Base-by-base conservation (phyloP, 352 stramenopile species). In the Pythium aquatile region DNA sequence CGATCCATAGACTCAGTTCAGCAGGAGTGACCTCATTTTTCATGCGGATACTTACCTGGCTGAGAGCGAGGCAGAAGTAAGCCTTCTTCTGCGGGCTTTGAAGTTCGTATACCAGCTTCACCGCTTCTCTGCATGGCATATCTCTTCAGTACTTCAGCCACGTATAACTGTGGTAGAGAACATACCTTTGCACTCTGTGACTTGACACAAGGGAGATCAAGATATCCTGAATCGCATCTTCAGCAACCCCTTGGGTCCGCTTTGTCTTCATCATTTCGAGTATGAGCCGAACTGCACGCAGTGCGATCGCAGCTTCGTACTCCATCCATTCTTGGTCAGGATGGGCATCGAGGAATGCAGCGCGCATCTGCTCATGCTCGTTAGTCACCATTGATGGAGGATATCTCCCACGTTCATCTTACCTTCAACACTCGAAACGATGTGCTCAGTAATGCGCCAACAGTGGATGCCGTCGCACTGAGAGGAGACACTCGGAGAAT, bases 71-170 rank as follows among this genome's bases (percentile, higher is more conserved):
- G 20, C 55, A 61, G 14, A 40, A 59, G 44, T 69, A 73, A 24
- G 57, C 61, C 7, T 57, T 56, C 42, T 73, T 53, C 54, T 73
- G 61, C 3, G 66, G 66, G 9, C 35, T 49, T 3, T 16, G 17
- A 1, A 73, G 39, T 4, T 32, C 5, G n/a, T 68, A 73, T 20
- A 73, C 20, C 8, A 72, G 55, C 51, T 42, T 58, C 7, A 72
- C 35, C 4, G 39, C 63, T 35, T 66, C 65, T 26, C 65, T 71
- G 11, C 2, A 20, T 3, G 29, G 29, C 14, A 2, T 3, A 24
- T 8, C 11, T 48, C 26, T 26, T 46, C 16, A 46, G 39, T 13
- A 24, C 20, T 24, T 24, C 20, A 24, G 20, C 20, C 20, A 24
- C 20, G 20, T 24, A 24, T 24, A 24, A 24, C 20, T 24, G 20